Evolutionary conservation across 441 rosid species (phyloP).

Genomic region (Pelargonium australe): DNA sequence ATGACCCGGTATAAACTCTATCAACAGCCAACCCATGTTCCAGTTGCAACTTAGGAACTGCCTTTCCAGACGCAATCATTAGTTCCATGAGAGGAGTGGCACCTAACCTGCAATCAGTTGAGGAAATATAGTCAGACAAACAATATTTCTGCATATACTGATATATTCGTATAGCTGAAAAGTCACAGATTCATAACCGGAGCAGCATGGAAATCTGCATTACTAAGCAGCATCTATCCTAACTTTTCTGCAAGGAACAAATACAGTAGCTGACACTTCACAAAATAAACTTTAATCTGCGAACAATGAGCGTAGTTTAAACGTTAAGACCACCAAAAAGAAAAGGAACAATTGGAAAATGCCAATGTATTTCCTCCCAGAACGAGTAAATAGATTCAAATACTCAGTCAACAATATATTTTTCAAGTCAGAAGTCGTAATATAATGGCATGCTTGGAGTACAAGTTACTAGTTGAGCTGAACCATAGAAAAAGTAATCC

Average conservation of each 20-base stretch:
- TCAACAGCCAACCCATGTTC: conserved; percentile 95
- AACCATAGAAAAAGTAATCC: conserved; percentile 9
- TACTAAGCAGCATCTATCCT: background rate
- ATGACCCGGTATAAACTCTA: conserved; percentile 93
- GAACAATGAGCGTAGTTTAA: too few relatives aligned
- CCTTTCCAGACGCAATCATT: conserved; percentile 91
- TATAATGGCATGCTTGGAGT: background rate
- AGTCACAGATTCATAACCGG: background rate
- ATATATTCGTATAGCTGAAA: background rate
- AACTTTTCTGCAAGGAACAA: background rate
- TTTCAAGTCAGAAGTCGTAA: too few relatives aligned
- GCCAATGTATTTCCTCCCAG: background rate
- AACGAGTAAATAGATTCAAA: background rate
- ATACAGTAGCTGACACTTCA: background rate
- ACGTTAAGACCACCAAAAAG: too few relatives aligned
- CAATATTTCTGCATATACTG: conserved; percentile 5
- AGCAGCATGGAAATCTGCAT: background rate
- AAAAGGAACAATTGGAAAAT: background rate
- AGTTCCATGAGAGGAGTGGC: conserved; percentile 92
- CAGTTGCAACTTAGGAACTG: conserved; percentile 83
- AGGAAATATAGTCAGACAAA: conserved; percentile 10
- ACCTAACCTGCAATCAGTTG: conserved; percentile 56
- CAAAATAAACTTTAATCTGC: too few relatives aligned
- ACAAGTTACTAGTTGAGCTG: background rate
- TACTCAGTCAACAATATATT: background rate